Conservation (phyloP, 1,139 yeast species). For the Pichiaceae sp. region DNA sequence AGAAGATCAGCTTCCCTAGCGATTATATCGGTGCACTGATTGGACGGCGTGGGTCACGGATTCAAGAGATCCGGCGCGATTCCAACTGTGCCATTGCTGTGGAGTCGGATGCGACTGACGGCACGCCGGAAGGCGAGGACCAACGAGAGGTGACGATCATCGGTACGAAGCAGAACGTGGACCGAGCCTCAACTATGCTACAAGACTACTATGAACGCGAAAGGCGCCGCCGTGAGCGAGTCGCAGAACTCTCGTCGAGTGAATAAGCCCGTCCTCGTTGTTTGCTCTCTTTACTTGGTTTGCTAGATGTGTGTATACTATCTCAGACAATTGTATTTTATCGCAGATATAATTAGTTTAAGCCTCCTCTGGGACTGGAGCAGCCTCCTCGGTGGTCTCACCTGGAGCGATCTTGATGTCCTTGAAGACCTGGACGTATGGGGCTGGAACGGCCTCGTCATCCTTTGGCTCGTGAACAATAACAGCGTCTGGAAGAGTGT, state of each 20-base stretch:
- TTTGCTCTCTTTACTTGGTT: too few species aligned
- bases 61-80: constrained; percentile 75
- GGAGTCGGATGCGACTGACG: constrained; percentile 19
- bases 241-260: too few species aligned
- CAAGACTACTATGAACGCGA: constrained; percentile 74
- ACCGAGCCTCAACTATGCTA: constrained; percentile 60
- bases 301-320: too few species aligned
- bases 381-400: constrained; percentile 27
- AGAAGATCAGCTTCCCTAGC: constrained; percentile 57
- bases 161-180: constrained; percentile 59
- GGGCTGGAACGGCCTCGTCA: constrained; percentile 81
- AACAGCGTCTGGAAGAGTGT: constrained; percentile 91
- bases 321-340: too few species aligned
- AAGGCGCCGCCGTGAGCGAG: constrained; percentile 49
- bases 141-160: constrained; percentile 68
- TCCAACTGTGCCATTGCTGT: constrained; percentile 80
- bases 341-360: too few species aligned
- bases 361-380: constrained; percentile 10
- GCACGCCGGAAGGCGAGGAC: constrained; percentile 59
- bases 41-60: constrained; percentile 80
- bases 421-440: constrained; percentile 74
- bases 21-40: constrained; percentile 87
- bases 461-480: constrained; percentile 95
- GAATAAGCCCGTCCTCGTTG: too few species aligned
- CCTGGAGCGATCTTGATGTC: constrained; percentile 21